Percentiles rank a stretch among this genome's conserved stretches.
Conservation (phyloP, 768 basidiomycete genomes). For the Lepiota brunneoincarnata region DNA sequence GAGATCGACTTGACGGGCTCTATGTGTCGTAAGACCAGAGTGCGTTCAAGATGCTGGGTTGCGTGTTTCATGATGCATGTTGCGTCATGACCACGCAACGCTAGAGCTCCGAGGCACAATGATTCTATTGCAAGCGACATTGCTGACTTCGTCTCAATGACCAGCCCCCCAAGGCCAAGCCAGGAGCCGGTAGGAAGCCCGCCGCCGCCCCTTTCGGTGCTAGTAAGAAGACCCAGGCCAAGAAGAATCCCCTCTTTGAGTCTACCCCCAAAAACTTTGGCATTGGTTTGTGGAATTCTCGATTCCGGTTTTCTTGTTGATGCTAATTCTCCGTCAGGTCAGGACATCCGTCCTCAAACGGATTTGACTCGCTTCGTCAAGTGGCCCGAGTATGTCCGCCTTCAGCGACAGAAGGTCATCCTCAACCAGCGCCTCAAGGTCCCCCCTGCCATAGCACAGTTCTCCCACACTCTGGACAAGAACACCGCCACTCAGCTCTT, state of each 20-base stretch:
- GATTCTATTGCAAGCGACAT: constrained; percentile 26
- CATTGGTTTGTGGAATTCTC: constrained; percentile 63
- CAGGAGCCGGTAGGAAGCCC: constrained; percentile 78
- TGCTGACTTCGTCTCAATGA: constrained; percentile 84
- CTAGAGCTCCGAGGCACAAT: constrained; percentile 57
- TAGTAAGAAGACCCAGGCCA: constrained; percentile 67
- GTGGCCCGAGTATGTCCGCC: constrained; percentile 98
- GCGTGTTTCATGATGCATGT: constrained; percentile 15
- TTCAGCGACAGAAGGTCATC: constrained; percentile 98
- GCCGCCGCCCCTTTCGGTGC: constrained; percentile 82
- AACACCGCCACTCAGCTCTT: constrained; percentile 98
- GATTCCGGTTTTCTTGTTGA: neutral
- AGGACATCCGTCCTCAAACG: constrained; percentile 85
- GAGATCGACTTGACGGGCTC: constrained; percentile 16
- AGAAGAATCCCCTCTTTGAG: constrained; percentile 98
- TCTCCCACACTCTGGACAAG: constrained; percentile 97
- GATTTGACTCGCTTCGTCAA: constrained; percentile 98
- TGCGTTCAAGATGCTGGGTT: constrained; percentile 33
- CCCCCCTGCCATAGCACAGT: constrained; percentile 96
- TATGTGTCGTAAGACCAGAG: constrained; percentile 33
- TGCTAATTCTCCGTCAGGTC: constrained; percentile 48
- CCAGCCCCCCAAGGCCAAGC: constrained; percentile 80
- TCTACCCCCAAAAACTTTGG: constrained; percentile 88
- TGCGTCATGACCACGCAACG: constrained; percentile 28
- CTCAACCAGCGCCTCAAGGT: constrained; percentile 97